Evolutionary conservation across 345 rosid genomes (phyloP).

Genomic region (Corchorus olitorius): DNA sequence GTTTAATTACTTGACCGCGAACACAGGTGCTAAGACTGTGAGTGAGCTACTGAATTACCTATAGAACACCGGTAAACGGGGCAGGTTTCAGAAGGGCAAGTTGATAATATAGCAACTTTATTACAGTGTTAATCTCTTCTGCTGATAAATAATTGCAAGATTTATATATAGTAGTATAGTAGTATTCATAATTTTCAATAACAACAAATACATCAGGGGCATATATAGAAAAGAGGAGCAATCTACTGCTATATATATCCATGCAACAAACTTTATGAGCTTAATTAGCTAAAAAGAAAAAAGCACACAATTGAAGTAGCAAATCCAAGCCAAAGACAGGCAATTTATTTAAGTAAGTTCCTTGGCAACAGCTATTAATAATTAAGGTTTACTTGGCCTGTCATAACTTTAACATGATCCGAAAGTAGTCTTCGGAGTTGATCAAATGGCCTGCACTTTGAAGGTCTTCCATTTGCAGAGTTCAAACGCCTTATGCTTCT

Average conservation of each 20-base stretch:
- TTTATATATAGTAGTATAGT: not conserved
- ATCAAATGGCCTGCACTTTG: conserved; percentile 1
- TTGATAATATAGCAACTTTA: not conserved
- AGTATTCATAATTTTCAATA: not conserved
- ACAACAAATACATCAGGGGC: not conserved
- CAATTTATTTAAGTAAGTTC: conserved; percentile 33
- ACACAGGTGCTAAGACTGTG: not conserved
- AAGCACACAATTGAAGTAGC: not conserved
- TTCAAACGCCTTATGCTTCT: conserved; percentile 40
- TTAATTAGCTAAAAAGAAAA: not conserved
- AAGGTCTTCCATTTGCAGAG: conserved; percentile 52
- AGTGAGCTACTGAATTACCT: not conserved
- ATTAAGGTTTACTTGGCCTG: conserved; percentile 7
- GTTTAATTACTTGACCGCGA: too few relatives aligned
- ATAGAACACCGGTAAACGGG: not conserved
- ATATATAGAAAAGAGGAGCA: not conserved
- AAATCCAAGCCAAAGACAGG: conserved; percentile 7
- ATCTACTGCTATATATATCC: not conserved
- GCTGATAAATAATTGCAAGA: not conserved
- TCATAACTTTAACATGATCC: not conserved
- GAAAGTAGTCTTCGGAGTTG: too few relatives aligned
- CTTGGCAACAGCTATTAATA: not conserved
- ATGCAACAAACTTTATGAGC: not conserved
- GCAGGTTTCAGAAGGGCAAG: not conserved
- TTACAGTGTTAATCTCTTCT: not conserved